These are phyloP conservation scores for Ustilago sp. DNA, from an alignment of 1,284 basidiomycete species.

Conservation along the genomic window DNA sequence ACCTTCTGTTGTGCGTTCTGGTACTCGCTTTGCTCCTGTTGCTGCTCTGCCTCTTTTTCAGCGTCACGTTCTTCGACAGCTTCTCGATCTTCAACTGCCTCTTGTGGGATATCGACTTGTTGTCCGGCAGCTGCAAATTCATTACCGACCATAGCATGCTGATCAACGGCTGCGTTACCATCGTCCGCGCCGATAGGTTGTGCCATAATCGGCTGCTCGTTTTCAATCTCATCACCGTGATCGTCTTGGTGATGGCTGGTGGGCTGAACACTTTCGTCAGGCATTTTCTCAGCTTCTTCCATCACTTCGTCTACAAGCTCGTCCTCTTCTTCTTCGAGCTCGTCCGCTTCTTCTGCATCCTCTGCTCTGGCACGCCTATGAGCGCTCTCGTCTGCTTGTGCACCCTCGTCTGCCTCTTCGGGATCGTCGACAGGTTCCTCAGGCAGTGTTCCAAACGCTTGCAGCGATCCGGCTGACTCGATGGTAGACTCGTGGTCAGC, in stretches of 20 bases:
- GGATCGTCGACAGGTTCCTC: slow-evolving; percentile 12
- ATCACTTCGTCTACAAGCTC: slow-evolving; percentile 21
- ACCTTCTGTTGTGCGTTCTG: background rate
- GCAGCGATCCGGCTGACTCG: slow-evolving; percentile 21
- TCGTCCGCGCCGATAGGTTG: background rate
- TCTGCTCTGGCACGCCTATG: background rate
- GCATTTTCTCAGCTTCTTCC: background rate
- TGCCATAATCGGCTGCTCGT: background rate
- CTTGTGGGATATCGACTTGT: background rate
- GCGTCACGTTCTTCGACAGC: background rate
- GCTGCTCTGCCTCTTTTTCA: background rate
- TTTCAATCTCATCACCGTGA: background rate
- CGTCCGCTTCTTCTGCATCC: background rate
- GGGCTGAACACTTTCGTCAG: background rate
- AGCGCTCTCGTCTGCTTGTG: background rate
- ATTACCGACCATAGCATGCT: background rate
- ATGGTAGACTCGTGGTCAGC: background rate
- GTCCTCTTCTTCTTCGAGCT: slow-evolving; percentile 17
- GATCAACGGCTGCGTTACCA: background rate
- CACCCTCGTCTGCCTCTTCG: background rate
- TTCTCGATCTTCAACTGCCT: background rate
- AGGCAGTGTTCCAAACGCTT: slow-evolving; percentile 31
- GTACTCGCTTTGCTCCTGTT: background rate
- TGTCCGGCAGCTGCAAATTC: background rate
- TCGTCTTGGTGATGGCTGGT: background rate